Conservation (phyloP, 352 stramenopile species). For the Achlya hypogyna region DNA sequence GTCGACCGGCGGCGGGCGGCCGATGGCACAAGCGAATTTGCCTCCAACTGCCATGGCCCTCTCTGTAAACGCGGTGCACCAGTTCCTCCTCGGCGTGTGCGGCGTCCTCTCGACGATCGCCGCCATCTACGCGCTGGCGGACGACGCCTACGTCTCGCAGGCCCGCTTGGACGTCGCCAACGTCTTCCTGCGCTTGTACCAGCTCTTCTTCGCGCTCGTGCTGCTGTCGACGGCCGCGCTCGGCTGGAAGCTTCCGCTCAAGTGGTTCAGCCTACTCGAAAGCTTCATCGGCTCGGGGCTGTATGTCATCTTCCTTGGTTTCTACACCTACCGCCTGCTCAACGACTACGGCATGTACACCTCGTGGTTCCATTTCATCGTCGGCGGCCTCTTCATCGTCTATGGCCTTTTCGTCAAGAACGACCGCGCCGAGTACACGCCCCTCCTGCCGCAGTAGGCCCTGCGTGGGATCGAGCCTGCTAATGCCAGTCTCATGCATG, state of each 20-base stretch:
- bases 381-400: constrained; percentile 16
- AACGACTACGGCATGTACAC: constrained; percentile 20
- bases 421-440: constrained; percentile 15
- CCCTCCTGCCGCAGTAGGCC: constrained; percentile 16
- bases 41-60: not conserved
- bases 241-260: constrained; percentile 17
- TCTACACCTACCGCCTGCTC: constrained; percentile 21
- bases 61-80: not conserved
- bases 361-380: constrained; percentile 16
- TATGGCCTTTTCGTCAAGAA: constrained; percentile 16
- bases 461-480: no score
- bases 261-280: constrained; percentile 19
- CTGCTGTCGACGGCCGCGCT: constrained; percentile 16
- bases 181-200: constrained; percentile 18
- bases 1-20: not conserved
- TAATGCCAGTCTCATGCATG: not conserved
- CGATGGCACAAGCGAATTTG: not conserved
- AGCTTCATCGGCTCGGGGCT: constrained; percentile 15
- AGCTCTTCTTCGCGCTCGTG: constrained; percentile 18
- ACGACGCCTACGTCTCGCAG: constrained; percentile 17
- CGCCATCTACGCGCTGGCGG: constrained; percentile 15
- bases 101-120: constrained; percentile 19
- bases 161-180: constrained; percentile 18
- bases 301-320: constrained; percentile 21
- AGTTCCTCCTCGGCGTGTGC: constrained; percentile 13